Evolutionary conservation across 2,329 filamentous ascomycete genomes (phyloP), one percentile per base, ranked within the genome.

Genomic region (Monilinia polystroma): DNA sequence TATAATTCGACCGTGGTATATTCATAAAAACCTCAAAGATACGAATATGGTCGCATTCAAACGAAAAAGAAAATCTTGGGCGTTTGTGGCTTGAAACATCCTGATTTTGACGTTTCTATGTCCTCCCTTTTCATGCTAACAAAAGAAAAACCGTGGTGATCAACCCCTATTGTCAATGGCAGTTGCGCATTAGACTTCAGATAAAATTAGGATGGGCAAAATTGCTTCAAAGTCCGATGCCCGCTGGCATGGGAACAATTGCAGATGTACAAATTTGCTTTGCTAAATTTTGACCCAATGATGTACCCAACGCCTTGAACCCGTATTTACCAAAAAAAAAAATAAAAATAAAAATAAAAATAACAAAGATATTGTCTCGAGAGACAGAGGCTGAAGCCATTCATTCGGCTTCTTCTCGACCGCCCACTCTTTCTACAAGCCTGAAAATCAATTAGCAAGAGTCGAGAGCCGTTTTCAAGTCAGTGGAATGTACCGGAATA

Each of bases 371-470:
- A 45, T 62, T 66, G 47, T 62, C 55, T 59, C 54, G 26, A 29
- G 54, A 65, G 41, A 52, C 45, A 29, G 32, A 20, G 43, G 47
- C 16, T 38, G 54, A 53, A 53, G 18, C 12, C 18, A 38, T 18
- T 60, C 52, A 66, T 62, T 67, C 64, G 66, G 78, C 78, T 38
- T 83, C 81, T 66, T 85, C 84, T 66, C 82, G 80, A 53, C 84
- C 84, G 49, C 84, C 85, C 11, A 89, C 80, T 67, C 84, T 82
- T 72, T 88, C 85, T 45, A 89, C 86, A 47, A 87, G 81, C 70
- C 78, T 80, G 60, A 43, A 14, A 35, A 41, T 43, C 54, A 6
- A 67, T 80, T 69, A 80, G 76, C 65, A 70, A 68, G 53, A 18
- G 49, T 16, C n/a, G 35, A 53, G 56, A 53, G 43, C 12, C 23